Conservation (phyloP, 768 basidiomycete genomes). For the Podaxis sp. region DNA sequence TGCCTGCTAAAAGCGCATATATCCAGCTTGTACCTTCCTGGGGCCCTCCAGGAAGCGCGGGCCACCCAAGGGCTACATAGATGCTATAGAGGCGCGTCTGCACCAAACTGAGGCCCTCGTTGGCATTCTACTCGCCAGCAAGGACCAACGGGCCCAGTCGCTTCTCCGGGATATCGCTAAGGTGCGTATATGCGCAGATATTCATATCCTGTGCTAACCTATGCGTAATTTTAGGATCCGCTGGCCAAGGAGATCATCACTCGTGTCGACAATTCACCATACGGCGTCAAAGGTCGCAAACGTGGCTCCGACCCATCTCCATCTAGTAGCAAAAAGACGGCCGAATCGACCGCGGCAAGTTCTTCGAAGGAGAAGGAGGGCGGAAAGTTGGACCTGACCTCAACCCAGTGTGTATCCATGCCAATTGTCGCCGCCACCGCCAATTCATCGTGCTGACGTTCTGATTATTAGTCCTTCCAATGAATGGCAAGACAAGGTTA, state of each 20-base stretch:
- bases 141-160: slow-evolving; percentile 38
- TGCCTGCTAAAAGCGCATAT: background rate
- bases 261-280: slow-evolving; percentile 79
- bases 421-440: background rate
- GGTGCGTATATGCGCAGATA: slow-evolving; percentile 29
- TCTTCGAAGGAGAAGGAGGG: slow-evolving; percentile 21
- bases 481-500: slow-evolving; percentile 81
- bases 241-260: slow-evolving; percentile 79
- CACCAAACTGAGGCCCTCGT: slow-evolving; percentile 91
- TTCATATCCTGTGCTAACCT: slow-evolving; percentile 10
- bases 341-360: slow-evolving; percentile 25
- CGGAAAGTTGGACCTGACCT: slow-evolving; percentile 40
- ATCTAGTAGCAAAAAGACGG: slow-evolving; percentile 20
- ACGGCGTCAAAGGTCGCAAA: slow-evolving; percentile 73
- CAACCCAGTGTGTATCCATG: slow-evolving; percentile 58
- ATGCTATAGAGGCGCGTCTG: slow-evolving; percentile 87
- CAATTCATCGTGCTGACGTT: background rate
- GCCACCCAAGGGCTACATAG: slow-evolving; percentile 92
- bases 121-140: slow-evolving; percentile 70
- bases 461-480: slow-evolving; percentile 62
- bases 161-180: slow-evolving; percentile 52
- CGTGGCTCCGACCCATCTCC: slow-evolving; percentile 31
- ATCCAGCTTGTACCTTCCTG: slow-evolving; percentile 71
- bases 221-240: slow-evolving; percentile 52
- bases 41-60: slow-evolving; percentile 83